Base-by-base conservation (phyloP, 441 rosid genomes). In the Heliophila coronopifolia region DNA sequence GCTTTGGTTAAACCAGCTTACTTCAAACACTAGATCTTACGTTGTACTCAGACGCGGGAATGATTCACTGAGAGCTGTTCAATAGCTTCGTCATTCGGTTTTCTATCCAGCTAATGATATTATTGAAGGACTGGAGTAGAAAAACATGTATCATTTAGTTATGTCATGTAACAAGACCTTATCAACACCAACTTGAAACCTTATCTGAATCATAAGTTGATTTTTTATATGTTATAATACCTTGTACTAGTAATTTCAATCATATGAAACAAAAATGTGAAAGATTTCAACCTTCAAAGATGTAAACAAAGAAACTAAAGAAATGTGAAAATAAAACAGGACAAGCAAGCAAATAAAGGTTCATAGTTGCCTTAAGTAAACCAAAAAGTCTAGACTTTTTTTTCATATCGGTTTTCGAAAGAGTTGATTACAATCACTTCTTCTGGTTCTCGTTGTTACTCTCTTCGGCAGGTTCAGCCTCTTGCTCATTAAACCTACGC, bases 31-130 rank as follows among this genome's bases (percentile, higher is more conserved):
- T 6, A 65, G 61, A 53, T 32, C 84, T 7, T 91, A 77, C 12
- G 83, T 84, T 17, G 72, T 78, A 4, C 87, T 96, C 45, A 79
- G 96, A 70, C 80, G 96, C 26, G 96, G 96, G 51, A 87, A 87
- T 9, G 91, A 85, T 61, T 91, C 98, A 12, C 98, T 86, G 67
- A 82, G 86, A 56, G 98, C 93, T 9, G 94, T 86, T 39, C 69
- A 84, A 33, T 56, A 65, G 35, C 78, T 86, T 44, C 84, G 72
- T 31, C 75, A 71, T 16, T 51, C 55, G 26, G 96, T 94, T 41
- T 75, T 82, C 27, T 7, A 42, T 52, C 61, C 77, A 3, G 96
- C 92, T 12, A 82, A 59, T 61, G 96, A 91, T 64, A 76, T 91
- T 30, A 43, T 77, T 6, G 98, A 94, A 17, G 98, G 98, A 10